Evolutionary conservation across 2,329 filamentous ascomycete genomes (phyloP).

Genomic region (Epicoccum nigrum): DNA sequence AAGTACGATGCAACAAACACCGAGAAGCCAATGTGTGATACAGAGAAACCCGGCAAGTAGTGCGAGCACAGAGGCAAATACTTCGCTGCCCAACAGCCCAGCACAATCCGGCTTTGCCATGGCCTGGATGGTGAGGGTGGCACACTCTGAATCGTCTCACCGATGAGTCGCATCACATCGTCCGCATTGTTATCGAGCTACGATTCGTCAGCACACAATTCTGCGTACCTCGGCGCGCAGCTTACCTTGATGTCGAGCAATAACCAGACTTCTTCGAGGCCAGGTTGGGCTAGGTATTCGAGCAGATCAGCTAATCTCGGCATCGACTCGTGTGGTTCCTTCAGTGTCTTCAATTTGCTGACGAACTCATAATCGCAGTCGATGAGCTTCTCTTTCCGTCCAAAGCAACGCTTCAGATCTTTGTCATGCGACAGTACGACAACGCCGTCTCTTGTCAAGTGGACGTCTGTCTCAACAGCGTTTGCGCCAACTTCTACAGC

Average conservation of each 20-base stretch:
- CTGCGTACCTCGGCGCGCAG: not conserved
- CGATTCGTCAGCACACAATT: conserved; percentile 9
- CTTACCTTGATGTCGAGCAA: conserved; percentile 85
- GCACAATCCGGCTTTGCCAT: conserved; percentile 76
- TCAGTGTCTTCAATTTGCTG: conserved; percentile 68
- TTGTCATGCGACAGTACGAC: conserved; percentile 86
- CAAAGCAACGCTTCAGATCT: conserved; percentile 81
- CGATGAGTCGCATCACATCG: conserved; percentile 72
- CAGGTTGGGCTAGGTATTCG: conserved; percentile 70
- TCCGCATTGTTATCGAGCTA: conserved; percentile 73
- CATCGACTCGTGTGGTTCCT: conserved; percentile 73
- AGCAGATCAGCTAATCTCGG: conserved; percentile 77
- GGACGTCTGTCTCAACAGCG: conserved; percentile 87
- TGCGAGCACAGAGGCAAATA: conserved; percentile 69
- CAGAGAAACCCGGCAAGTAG: conserved; percentile 67
- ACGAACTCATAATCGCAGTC: conserved; percentile 81
- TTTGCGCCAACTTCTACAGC: conserved; percentile 77
- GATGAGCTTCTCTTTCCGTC: conserved; percentile 71
- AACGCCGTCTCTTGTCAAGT: conserved; percentile 79
- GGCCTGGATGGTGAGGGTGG: conserved; percentile 52
- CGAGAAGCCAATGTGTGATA: conserved; percentile 73
- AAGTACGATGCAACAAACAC: conserved; percentile 73
- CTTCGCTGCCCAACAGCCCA: conserved; percentile 82
- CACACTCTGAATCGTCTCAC: conserved; percentile 65
- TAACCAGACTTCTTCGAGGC: conserved; percentile 73